phyloP scores from a whole-genome alignment of 2,329 filamentous ascomycete genomes.

The Pyricularia pennisetigena region DNA sequence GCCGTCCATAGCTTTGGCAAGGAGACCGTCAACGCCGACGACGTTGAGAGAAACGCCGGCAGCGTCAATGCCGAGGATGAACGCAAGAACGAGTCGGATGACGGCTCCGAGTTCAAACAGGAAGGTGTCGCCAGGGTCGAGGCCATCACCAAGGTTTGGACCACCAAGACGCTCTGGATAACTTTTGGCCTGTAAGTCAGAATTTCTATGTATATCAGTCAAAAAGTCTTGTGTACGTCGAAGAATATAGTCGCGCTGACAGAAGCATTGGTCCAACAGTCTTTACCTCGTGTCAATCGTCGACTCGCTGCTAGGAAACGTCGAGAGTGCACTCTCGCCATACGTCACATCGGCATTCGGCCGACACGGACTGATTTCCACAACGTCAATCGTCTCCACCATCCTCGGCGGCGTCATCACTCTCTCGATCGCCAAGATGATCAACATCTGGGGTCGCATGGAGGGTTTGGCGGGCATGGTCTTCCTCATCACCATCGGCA shows the following conservation, averaged over 20 bases:
- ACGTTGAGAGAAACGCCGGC: conserved; percentile 1
- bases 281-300: conserved; percentile 29
- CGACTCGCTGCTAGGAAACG: conserved; percentile 23
- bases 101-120: conserved; percentile 16
- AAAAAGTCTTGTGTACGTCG: no score
- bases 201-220: no score
- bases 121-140: conserved; percentile 27
- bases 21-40: background rate
- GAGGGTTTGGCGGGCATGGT: conserved; percentile 34
- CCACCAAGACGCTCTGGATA: conserved; percentile 23
- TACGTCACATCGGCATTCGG: conserved; percentile 59
- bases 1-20: background rate
- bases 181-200: conserved; percentile 27
- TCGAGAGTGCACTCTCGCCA: conserved; percentile 41
- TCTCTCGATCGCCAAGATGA: conserved; percentile 34
- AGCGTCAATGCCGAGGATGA: background rate
- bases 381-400: conserved; percentile 50
- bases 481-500: conserved; percentile 29
- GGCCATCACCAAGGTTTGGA: conserved; percentile 29
- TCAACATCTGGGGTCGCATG: conserved; percentile 37
- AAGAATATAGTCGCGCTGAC: conserved; percentile 1
- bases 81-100: background rate
- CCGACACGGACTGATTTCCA: conserved; percentile 56
- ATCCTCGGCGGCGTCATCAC: conserved; percentile 27
- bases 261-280: conserved; percentile 12